These are phyloP conservation scores for Discostella stelligeroides DNA, from an alignment of 108 stramenopile species.

Conservation along the genomic window DNA sequence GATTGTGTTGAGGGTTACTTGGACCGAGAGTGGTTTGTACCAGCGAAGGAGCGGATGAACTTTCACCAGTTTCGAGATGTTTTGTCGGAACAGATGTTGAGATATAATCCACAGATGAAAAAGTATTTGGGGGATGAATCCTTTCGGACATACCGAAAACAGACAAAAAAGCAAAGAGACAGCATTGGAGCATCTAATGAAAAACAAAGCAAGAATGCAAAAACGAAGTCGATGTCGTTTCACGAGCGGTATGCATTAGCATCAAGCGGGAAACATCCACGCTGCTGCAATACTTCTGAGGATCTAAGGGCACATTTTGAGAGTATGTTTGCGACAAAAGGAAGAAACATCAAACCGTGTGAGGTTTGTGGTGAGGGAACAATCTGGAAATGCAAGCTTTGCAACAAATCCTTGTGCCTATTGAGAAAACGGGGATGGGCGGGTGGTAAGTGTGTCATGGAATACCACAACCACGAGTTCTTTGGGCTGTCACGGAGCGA, in stretches of 20 bases:
- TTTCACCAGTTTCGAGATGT: background rate
- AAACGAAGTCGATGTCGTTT: background rate
- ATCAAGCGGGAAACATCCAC: no score
- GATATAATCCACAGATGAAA: background rate
- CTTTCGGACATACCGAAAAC: background rate
- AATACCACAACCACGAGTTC: background rate
- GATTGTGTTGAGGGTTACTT: background rate
- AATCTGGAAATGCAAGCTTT: background rate
- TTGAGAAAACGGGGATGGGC: no score
- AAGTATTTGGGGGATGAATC: background rate
- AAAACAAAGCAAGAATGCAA: background rate
- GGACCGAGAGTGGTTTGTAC: background rate
- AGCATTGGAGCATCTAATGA: no score
- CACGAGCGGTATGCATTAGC: no score
- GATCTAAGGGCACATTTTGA: no score
- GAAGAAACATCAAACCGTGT: no score
- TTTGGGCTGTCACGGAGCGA: background rate
- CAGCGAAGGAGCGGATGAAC: background rate
- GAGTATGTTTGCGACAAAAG: no score
- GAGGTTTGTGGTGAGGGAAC: background rate
- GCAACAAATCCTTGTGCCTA: background rate
- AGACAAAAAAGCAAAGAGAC: background rate
- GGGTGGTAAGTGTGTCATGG: background rate
- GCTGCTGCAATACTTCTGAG: no score
- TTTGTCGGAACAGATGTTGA: background rate